Base-by-base conservation (phyloP, 805 yeast genomes). In the Saccharomycopsis fermentans region DNA sequence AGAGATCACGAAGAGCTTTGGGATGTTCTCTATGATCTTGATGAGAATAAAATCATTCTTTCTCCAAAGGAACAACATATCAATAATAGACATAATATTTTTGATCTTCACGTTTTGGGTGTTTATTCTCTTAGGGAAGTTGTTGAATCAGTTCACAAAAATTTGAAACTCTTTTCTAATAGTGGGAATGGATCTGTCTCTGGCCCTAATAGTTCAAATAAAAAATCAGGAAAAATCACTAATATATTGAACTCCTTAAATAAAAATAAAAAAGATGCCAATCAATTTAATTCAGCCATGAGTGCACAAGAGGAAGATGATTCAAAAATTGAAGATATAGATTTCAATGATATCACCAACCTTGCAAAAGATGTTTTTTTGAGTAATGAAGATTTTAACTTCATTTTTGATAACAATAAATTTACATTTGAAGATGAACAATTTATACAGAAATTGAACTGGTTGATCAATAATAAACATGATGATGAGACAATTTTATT, bases 1-100 rank as follows among this genome's bases (percentile, higher is more conserved):
- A 78, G 78, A 62, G 67, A 73, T 52, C 81, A 80, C 62, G 81
- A 81, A 50, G 72, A 70, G 54, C 71, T 82, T 66, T 81, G 83
- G 82, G 86, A 81, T 62, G 65, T 81, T 12, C 67, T 81, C 43
- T 77, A 79, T 60, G 83, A 81, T 63, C 67, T 81, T 56, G 84
- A 81, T 62, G 60, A 73, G 11, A 74, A 75, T 36, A 56, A 61
- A 21, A 35, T 61, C 26, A 34, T 59, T 60, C 76, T 74, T 21
- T 54, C 50, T 24, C 29, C 50, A 11, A 43, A 43, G 17, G 50
- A 43, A 21, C 50, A 43, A 21, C 50, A 43, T 43, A 27, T 43
- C 17, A 43, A 43, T 43, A 43, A 43, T 21, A 43, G 29, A 16
- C 29, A 43, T 24, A 43, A 43, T 11, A 43, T 43, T 21, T 43